A percentile compares a stretch with the other conserved stretches of the same genome.
phyloP scores from a whole-genome alignment of 495 filamentous ascomycete genomes.

The Xylaria intraflava region DNA sequence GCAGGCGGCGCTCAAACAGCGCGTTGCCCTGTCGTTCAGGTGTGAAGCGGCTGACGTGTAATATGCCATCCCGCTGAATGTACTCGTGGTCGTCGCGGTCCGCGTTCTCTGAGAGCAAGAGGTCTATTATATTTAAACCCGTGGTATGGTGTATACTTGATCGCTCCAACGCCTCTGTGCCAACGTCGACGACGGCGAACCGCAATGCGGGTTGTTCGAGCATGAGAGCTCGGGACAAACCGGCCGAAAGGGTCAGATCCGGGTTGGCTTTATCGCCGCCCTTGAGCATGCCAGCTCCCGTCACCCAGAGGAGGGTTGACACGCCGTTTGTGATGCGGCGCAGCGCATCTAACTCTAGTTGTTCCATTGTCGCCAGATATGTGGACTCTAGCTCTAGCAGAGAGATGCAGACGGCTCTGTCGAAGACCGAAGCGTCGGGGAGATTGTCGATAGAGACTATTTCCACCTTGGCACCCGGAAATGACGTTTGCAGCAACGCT shows the following conservation, averaged over 20 bases:
- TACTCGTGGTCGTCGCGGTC: conserved; percentile 19
- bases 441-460: not conserved
- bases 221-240: conserved; percentile 31
- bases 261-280: conserved; percentile 16
- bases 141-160: too few relatives aligned
- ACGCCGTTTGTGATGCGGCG: conserved; percentile 28
- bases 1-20: conserved; percentile 12
- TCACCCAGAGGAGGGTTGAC: conserved; percentile 28
- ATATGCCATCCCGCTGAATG: conserved; percentile 11
- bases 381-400: conserved; percentile 21
- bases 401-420: conserved; percentile 13
- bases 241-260: conserved; percentile 24
- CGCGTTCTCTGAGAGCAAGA: not conserved
- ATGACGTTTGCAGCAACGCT: too few relatives aligned
- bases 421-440: conserved; percentile 4
- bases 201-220: conserved; percentile 34
- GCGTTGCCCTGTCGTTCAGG: conserved; percentile 20
- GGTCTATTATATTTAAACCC: too few relatives aligned
- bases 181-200: conserved; percentile 20
- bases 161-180: not conserved
- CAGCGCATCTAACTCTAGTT: conserved; percentile 21
- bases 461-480: not conserved
- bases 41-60: conserved; percentile 25
- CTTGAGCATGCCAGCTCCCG: conserved; percentile 20
- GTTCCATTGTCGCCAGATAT: conserved; percentile 25